These are phyloP conservation scores for Penicillium sumatraense DNA, from an alignment of 2,329 filamentous ascomycete genomes.

Conservation along the genomic window DNA sequence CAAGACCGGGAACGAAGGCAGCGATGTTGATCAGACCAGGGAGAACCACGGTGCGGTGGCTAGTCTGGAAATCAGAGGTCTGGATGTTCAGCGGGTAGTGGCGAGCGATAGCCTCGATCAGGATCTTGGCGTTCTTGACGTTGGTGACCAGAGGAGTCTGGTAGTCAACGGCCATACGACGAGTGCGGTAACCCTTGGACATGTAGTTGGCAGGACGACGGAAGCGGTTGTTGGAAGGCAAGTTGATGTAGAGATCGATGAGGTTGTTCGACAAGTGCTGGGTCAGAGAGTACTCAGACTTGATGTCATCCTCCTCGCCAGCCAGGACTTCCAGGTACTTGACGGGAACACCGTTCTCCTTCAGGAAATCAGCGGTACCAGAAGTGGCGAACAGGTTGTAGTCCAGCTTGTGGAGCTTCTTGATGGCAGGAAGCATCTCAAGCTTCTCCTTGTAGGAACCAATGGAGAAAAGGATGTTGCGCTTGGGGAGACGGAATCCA, in stretches of 20 bases:
- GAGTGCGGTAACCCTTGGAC: conserved; percentile 94
- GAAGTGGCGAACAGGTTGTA: conserved; percentile 96
- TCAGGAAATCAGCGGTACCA: conserved; percentile 94
- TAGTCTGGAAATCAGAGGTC: conserved; percentile 88
- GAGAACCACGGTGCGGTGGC: conserved; percentile 74
- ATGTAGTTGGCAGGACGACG: conserved; percentile 96
- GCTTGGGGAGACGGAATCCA: conserved; percentile 93
- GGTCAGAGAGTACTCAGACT: conserved; percentile 94
- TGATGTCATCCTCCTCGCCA: conserved; percentile 78
- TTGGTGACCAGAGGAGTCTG: conserved; percentile 97
- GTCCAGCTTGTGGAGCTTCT: conserved; percentile 85
- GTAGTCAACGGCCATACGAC: conserved; percentile 97
- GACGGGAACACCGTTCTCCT: conserved; percentile 87
- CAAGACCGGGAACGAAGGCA: conserved; percentile 77
- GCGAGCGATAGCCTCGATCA: conserved; percentile 90
- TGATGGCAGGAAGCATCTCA: conserved; percentile 91
- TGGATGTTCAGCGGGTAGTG: conserved; percentile 84
- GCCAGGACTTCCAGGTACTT: conserved; percentile 91
- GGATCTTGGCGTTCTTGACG: conserved; percentile 97
- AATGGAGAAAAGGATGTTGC: conserved; percentile 93
- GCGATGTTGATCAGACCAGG: conserved; percentile 78
- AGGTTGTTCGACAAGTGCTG: conserved; percentile 97
- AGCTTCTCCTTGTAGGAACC: conserved; percentile 98
- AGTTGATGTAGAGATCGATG: conserved; percentile 98
- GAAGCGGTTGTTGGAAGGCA: conserved; percentile 98